Conservation (phyloP, 495 filamentous ascomycete genomes). For the Viridothelium virens region DNA sequence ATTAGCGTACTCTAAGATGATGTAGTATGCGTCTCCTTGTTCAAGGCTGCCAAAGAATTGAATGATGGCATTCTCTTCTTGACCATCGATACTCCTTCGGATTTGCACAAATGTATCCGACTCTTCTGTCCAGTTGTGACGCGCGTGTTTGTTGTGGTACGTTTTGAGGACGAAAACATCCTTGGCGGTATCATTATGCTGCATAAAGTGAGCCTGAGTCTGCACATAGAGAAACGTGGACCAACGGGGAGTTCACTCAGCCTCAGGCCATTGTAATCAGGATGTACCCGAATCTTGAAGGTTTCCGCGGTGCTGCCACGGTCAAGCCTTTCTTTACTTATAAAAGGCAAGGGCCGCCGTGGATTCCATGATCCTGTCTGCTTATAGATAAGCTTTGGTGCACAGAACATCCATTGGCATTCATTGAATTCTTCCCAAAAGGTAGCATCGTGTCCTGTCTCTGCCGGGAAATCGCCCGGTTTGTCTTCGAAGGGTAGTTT, state of each 20-base stretch:
- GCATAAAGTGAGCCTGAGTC: neutral
- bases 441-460: neutral
- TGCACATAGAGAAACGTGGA: too few species aligned
- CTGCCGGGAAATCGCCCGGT: neutral
- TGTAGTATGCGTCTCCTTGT: neutral
- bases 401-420: slow-evolving; percentile 10
- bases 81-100: neutral
- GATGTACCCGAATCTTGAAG: slow-evolving; percentile 2
- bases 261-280: neutral
- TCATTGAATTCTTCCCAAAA: neutral
- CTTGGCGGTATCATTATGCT: neutral
- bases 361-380: neutral
- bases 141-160: neutral
- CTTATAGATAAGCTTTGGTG: neutral
- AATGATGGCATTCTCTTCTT: neutral
- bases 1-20: neutral
- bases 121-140: neutral
- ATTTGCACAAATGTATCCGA: neutral
- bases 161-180: neutral
- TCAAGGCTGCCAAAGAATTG: neutral
- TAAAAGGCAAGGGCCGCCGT: neutral
- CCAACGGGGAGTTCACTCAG: neutral
- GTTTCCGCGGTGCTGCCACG: neutral
- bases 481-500: slow-evolving; percentile 4
- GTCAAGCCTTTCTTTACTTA: neutral